phyloP scores from a whole-genome alignment of 2,329 filamentous ascomycete genomes.

The Annulohypoxylon truncatum region DNA sequence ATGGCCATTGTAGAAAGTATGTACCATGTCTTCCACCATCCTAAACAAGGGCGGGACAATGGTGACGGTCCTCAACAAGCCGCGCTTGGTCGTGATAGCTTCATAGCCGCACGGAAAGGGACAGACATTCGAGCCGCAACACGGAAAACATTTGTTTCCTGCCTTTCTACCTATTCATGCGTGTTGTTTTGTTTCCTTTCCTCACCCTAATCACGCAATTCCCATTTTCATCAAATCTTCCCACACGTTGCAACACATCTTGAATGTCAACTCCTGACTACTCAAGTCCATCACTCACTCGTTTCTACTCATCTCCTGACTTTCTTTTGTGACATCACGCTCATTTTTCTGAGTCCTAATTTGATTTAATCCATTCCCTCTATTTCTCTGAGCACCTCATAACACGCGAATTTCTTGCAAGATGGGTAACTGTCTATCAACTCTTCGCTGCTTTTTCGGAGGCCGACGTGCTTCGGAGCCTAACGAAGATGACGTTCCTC shows the following conservation, averaged over 20 bases:
- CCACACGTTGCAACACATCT: not conserved
- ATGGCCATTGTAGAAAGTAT: not conserved
- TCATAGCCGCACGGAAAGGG: slow-evolving; percentile 4
- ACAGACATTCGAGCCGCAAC: not conserved
- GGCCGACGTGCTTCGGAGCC: not conserved
- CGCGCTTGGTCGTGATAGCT: slow-evolving; percentile 1
- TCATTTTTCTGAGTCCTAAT: not conserved
- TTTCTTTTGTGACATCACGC: not conserved
- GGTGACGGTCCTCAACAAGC: not conserved
- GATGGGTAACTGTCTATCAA: slow-evolving; percentile 17
- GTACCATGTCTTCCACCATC: too few species aligned
- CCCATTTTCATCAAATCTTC: slow-evolving; percentile 9
- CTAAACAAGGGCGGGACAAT: not conserved
- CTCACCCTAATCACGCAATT: not conserved
- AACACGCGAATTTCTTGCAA: not conserved
- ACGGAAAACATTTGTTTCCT: not conserved
- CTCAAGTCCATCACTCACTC: not conserved
- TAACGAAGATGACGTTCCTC: not conserved
- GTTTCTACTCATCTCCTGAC: not conserved
- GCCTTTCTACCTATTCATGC: not conserved
- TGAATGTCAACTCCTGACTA: not conserved
- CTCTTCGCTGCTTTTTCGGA: not conserved
- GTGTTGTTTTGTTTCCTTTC: not conserved
- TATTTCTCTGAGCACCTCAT: not conserved
- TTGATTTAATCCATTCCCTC: not conserved